Percentiles rank a stretch among this genome's conserved stretches.
Evolutionary conservation across 495 filamentous ascomycete species (phyloP).

Genomic region (Paragyromitra xinjiangensis): DNA sequence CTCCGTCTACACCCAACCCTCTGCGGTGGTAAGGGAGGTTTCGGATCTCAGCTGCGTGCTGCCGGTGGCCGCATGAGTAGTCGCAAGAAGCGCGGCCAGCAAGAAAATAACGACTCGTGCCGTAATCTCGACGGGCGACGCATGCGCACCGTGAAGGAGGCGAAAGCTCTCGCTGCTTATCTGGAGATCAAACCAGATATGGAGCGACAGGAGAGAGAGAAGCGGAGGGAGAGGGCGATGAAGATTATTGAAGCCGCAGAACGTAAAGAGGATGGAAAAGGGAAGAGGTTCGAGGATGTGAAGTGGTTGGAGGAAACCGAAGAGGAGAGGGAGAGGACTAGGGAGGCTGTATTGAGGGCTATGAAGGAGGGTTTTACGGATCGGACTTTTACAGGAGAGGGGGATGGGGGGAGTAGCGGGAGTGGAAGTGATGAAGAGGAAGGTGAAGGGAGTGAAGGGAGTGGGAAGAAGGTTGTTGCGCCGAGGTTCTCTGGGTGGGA

Average conservation of each 20-base stretch:
- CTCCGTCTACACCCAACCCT: conserved; percentile 79
- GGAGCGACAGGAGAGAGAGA: conserved; percentile 90
- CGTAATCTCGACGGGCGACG: conserved; percentile 93
- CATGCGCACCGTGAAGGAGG: conserved; percentile 89
- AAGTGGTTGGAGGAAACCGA: conserved; percentile 95
- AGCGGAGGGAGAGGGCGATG: conserved; percentile 80
- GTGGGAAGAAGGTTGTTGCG: conserved; percentile 63
- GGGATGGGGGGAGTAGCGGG: conserved; percentile 66
- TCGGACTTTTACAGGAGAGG: conserved; percentile 60
- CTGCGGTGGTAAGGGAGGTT: conserved; percentile 94
- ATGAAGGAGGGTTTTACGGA: conserved; percentile 67
- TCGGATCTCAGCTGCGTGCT: conserved; percentile 94
- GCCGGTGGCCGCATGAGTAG: conserved; percentile 97
- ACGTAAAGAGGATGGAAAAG: conserved; percentile 66
- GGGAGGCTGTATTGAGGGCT: conserved; percentile 80
- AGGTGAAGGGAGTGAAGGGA: conserved; percentile 65
- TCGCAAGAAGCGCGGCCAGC: conserved; percentile 81
- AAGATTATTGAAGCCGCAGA: conserved; percentile 84
- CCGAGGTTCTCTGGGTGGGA: conserved; percentile 77
- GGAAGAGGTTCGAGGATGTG: conserved; percentile 81
- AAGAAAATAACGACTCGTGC: conserved; percentile 85
- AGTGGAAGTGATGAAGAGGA: conserved; percentile 64
- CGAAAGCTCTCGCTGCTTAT: conserved; percentile 93
- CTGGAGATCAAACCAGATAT: conserved; percentile 95
- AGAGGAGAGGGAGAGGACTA: conserved; percentile 79